Evolutionary conservation across 73 alveolate genomes (phyloP).

Genomic region (Blepharisma japonicum): DNA sequence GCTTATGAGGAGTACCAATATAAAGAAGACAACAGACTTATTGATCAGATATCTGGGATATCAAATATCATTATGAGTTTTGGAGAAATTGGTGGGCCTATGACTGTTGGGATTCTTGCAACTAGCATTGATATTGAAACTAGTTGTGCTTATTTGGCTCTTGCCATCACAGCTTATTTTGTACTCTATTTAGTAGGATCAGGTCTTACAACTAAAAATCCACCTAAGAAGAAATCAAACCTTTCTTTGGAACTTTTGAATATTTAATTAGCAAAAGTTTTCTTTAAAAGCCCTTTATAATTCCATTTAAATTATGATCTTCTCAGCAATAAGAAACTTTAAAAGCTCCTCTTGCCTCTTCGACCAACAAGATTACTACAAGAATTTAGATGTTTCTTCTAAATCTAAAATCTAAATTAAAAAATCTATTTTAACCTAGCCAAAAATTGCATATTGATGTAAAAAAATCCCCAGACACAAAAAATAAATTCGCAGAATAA

Average conservation of each 20-base stretch:
- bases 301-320: neutral
- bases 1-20: neutral
- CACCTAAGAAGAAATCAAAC: too few relatives aligned
- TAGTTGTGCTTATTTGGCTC: neutral
- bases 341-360: neutral
- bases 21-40: neutral
- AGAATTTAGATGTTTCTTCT: conserved; percentile 75
- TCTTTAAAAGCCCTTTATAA: neutral
- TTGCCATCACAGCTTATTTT: neutral
- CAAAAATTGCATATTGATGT: conserved; percentile 94
- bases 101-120: neutral
- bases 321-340: neutral
- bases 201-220: neutral
- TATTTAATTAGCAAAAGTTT: too few relatives aligned
- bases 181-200: neutral
- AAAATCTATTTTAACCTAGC: conserved; percentile 91
- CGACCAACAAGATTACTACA: conserved; percentile 75
- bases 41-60: neutral
- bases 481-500: conserved; percentile 87
- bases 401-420: conserved; percentile 86
- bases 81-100: conserved; percentile 10
- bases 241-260: too few relatives aligned
- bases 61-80: neutral
- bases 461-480: conserved; percentile 90
- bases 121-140: neutral